Conservation (phyloP, 805 yeast species). For the Wickerhamiella brachini region DNA sequence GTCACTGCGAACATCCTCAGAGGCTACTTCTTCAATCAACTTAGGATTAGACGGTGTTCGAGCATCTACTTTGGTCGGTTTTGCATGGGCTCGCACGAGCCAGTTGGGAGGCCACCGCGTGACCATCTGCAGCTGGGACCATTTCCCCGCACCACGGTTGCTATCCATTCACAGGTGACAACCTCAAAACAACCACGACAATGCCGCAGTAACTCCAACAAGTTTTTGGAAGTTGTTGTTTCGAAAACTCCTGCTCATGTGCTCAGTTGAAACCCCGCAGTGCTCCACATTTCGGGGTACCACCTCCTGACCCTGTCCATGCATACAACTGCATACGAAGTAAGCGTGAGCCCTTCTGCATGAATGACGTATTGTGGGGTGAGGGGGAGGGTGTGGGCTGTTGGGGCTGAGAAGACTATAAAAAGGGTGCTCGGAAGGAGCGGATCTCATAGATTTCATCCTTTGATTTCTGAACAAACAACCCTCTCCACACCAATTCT, state of each 20-base stretch:
- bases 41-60: too few species aligned
- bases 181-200: not conserved
- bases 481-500: not conserved
- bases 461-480: not conserved
- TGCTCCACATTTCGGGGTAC: not conserved
- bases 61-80: not conserved
- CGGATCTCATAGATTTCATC: not conserved
- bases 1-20: too few species aligned
- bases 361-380: not conserved
- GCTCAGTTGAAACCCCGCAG: not conserved
- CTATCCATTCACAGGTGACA: not conserved
- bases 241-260: too few species aligned
- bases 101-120: not conserved
- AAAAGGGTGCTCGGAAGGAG: not conserved
- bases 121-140: not conserved
- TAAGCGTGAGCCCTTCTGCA: not conserved
- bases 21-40: too few species aligned
- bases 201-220: not conserved
- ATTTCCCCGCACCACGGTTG: not conserved
- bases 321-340: not conserved
- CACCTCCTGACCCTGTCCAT: not conserved
- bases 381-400: not conserved
- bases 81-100: not conserved
- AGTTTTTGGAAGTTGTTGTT: not conserved
- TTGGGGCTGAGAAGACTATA: not conserved